These are phyloP conservation scores for Oryza rufipogon DNA, from an alignment of 176 grass and related monocot genomes.

Conservation along the genomic window DNA sequence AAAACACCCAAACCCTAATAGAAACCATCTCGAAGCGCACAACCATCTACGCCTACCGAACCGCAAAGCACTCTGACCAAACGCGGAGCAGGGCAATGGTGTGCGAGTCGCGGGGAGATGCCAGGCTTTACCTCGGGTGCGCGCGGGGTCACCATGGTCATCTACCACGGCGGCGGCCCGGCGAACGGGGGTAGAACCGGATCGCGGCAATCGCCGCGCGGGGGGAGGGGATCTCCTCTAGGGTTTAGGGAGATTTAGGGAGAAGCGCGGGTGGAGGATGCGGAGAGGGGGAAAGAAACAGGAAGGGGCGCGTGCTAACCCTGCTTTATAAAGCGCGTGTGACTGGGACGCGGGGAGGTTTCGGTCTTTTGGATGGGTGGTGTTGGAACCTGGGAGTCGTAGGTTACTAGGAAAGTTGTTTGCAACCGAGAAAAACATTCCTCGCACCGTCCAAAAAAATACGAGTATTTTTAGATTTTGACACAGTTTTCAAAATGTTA, in stretches of 20 bases:
- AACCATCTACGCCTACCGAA: background rate
- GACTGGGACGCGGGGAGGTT: too few species aligned
- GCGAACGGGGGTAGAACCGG: background rate
- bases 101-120: background rate
- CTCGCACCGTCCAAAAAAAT: too few species aligned
- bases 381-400: too few species aligned
- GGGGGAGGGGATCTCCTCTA: slow-evolving; percentile 22
- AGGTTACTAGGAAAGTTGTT: background rate
- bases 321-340: too few species aligned
- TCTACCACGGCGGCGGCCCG: background rate
- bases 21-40: slow-evolving; percentile 12
- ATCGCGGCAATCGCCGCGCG: slow-evolving; percentile 28
- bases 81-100: background rate
- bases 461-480: too few species aligned
- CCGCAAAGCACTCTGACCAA: background rate
- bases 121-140: slow-evolving; percentile 50
- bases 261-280: background rate
- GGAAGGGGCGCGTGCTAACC: background rate
- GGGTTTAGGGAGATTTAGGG: slow-evolving; percentile 46
- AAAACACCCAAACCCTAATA: background rate
- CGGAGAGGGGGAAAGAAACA: too few species aligned
- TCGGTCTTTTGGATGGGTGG: too few species aligned
- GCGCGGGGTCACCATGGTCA: slow-evolving; percentile 56
- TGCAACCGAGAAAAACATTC: too few species aligned
- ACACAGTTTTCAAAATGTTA: too few species aligned